Evolutionary conservation across 768 basidiomycete genomes (phyloP).

Genomic region (Trametes sanguinea): DNA sequence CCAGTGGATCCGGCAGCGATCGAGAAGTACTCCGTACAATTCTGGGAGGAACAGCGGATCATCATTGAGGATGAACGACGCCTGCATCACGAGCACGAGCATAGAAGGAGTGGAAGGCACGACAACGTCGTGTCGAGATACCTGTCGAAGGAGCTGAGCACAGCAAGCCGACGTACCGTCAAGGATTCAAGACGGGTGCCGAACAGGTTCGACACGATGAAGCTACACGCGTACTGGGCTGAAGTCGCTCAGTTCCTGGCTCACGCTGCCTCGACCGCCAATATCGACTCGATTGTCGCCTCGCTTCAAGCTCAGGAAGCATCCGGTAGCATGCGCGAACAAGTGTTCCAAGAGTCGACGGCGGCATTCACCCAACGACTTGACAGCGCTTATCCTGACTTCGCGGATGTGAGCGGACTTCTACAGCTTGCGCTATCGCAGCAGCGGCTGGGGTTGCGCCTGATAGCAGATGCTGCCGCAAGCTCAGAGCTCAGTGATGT

Average conservation of each 20-base stretch:
- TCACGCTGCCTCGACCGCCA: slow-evolving; percentile 52
- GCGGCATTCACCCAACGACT: slow-evolving; percentile 77
- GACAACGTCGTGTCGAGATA: slow-evolving; percentile 50
- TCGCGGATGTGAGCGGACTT: slow-evolving; percentile 67
- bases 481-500: not conserved
- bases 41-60: slow-evolving; percentile 44
- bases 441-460: slow-evolving; percentile 71
- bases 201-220: slow-evolving; percentile 38
- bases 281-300: slow-evolving; percentile 50
- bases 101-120: slow-evolving; percentile 54
- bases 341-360: slow-evolving; percentile 77
- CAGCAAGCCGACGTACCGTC: slow-evolving; percentile 31
- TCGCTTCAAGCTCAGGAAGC: slow-evolving; percentile 40
- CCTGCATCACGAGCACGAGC: slow-evolving; percentile 59
- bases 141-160: slow-evolving; percentile 42
- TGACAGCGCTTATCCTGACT: slow-evolving; percentile 64
- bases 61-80: slow-evolving; percentile 49
- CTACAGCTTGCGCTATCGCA: slow-evolving; percentile 67
- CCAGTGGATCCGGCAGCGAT: slow-evolving; percentile 87
- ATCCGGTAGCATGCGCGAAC: slow-evolving; percentile 55
- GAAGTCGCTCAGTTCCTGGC: slow-evolving; percentile 75
- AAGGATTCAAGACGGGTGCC: slow-evolving; percentile 33
- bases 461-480: slow-evolving; percentile 37
- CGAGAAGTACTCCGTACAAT: slow-evolving; percentile 46
- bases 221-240: slow-evolving; percentile 66